A percentile compares a stretch with the other conserved stretches of the same genome.
Conservation (phyloP, 2,329 filamentous ascomycete species). For the Calycina herbarum region DNA sequence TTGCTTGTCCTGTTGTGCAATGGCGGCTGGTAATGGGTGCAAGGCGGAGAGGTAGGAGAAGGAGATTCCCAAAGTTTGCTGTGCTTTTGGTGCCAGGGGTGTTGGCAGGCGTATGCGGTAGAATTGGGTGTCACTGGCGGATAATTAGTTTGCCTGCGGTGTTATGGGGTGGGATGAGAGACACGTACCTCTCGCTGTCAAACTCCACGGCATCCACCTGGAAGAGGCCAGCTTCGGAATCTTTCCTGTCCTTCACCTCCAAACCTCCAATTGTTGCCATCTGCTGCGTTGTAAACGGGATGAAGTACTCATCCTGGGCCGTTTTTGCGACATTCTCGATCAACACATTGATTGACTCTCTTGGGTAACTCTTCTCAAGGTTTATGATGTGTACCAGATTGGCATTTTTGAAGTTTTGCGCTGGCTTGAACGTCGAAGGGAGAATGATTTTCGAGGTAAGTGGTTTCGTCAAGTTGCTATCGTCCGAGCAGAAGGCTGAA, state of each 20-base stretch:
- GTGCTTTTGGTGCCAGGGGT: constrained; percentile 71
- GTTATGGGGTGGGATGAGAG: constrained; percentile 3
- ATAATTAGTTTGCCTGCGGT: constrained; percentile 28
- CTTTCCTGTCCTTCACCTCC: constrained; percentile 91
- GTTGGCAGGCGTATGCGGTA: constrained; percentile 78
- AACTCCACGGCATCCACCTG: constrained; percentile 66
- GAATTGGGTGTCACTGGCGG: constrained; percentile 69
- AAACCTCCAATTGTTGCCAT: constrained; percentile 79
- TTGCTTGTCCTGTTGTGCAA: constrained; percentile 83
- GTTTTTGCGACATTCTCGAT: constrained; percentile 82
- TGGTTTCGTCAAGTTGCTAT: constrained; percentile 36
- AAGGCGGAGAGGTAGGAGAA: constrained; percentile 82
- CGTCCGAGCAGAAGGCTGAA: constrained; percentile 30
- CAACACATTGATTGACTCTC: constrained; percentile 90
- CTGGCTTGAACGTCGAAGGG: constrained; percentile 73
- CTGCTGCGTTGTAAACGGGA: constrained; percentile 78
- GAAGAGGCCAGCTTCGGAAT: constrained; percentile 66
- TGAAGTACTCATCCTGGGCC: constrained; percentile 85
- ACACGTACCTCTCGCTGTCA: constrained; percentile 54
- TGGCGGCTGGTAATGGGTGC: constrained; percentile 74
- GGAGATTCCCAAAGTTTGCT: constrained; percentile 84
- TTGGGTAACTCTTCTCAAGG: constrained; percentile 86
- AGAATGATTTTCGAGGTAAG: constrained; percentile 59
- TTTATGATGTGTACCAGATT: constrained; percentile 91
- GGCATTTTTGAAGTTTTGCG: constrained; percentile 89